Conservation (phyloP, 192 early-diverging fungal genomes). For the Backusella macrospora region DNA sequence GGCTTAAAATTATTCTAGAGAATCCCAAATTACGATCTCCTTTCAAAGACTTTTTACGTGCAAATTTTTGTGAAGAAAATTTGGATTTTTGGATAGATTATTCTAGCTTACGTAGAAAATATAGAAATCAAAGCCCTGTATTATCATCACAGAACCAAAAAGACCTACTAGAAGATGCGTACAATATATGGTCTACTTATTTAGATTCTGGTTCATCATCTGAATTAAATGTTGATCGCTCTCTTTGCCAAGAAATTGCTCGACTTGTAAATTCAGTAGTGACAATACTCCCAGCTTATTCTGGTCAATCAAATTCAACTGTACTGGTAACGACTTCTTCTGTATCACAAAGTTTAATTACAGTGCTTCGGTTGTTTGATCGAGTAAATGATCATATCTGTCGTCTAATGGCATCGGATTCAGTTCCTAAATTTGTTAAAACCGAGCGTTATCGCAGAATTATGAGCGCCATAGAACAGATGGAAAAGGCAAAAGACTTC, state of each 20-base stretch:
- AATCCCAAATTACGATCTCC: slow-evolving; percentile 52
- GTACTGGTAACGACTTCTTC: slow-evolving; percentile 36
- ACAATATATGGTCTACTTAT: slow-evolving; percentile 54
- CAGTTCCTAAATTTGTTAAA: slow-evolving; percentile 73
- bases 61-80: slow-evolving; percentile 77
- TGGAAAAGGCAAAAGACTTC: too few species aligned
- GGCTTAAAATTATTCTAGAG: slow-evolving; percentile 64
- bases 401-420: slow-evolving; percentile 72
- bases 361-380: slow-evolving; percentile 57
- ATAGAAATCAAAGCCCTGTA: slow-evolving; percentile 40
- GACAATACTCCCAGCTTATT: slow-evolving; percentile 41
- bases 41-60: slow-evolving; percentile 66
- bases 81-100: slow-evolving; percentile 71
- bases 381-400: slow-evolving; percentile 71
- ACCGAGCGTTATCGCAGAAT: slow-evolving; percentile 40
- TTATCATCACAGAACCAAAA: slow-evolving; percentile 43
- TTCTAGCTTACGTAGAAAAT: slow-evolving; percentile 47
- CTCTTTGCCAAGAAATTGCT: slow-evolving; percentile 50
- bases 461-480: background rate
- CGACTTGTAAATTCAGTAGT: slow-evolving; percentile 50
- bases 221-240: slow-evolving; percentile 58
- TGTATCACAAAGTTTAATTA: slow-evolving; percentile 30
- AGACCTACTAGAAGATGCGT: slow-evolving; percentile 52
- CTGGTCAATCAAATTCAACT: slow-evolving; percentile 17
- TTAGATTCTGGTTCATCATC: slow-evolving; percentile 43